These are phyloP conservation scores for Macrolepiota fuliginosa DNA, from an alignment of 768 basidiomycete genomes.

Conservation along the genomic window DNA sequence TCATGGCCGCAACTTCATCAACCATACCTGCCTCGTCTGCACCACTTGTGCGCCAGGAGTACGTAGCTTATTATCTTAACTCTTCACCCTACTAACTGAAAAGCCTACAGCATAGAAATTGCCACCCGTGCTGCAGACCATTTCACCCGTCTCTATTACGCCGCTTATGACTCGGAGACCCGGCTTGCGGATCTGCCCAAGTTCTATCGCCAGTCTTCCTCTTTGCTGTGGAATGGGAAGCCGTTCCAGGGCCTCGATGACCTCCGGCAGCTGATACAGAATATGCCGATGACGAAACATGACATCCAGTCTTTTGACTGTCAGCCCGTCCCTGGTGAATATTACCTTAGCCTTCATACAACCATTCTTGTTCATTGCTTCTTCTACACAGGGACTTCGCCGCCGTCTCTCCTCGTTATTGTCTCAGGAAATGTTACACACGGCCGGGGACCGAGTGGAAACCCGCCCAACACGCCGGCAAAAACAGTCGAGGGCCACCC, in stretches of 20 bases:
- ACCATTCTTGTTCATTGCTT: slow-evolving; percentile 6
- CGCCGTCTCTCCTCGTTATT: slow-evolving; percentile 74
- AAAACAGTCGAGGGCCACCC: slow-evolving; percentile 72
- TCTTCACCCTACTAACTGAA: neutral
- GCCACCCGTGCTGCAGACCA: slow-evolving; percentile 81
- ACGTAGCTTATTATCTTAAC: neutral
- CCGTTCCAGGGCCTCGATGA: slow-evolving; percentile 74
- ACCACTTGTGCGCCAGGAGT: slow-evolving; percentile 12
- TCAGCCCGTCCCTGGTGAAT: slow-evolving; percentile 80
- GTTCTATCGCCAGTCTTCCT: slow-evolving; percentile 76
- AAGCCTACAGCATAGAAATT: slow-evolving; percentile 69
- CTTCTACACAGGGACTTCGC: slow-evolving; percentile 59
- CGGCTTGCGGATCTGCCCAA: slow-evolving; percentile 74
- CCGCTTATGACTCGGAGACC: slow-evolving; percentile 77
- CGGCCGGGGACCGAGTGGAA: slow-evolving; percentile 56
- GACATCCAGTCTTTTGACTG: slow-evolving; percentile 89
- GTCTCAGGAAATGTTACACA: slow-evolving; percentile 81
- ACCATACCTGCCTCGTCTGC: neutral
- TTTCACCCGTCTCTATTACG: slow-evolving; percentile 81
- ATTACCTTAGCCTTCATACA: neutral
- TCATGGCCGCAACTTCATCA: slow-evolving; percentile 2
- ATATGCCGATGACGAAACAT: slow-evolving; percentile 79
- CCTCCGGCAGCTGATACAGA: slow-evolving; percentile 59
- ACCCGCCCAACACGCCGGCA: slow-evolving; percentile 48
- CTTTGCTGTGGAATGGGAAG: slow-evolving; percentile 84